Evolutionary conservation across 495 filamentous ascomycete genomes (phyloP).

Genomic region (Podospora sp.): DNA sequence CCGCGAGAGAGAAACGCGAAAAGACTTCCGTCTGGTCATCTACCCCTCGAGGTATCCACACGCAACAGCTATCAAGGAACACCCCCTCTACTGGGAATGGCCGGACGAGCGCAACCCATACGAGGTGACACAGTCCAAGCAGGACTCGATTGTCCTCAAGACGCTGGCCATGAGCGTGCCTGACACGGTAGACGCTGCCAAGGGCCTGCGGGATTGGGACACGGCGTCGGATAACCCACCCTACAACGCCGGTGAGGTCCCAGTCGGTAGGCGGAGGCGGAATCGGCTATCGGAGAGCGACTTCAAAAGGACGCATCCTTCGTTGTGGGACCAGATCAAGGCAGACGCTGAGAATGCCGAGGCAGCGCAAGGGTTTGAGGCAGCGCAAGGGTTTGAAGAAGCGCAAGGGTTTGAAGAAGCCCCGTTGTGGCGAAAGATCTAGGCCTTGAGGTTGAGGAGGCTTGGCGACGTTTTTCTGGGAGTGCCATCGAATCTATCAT

Average conservation of each 20-base stretch:
- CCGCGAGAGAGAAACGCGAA: constrained; percentile 5
- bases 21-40: constrained; percentile 44
- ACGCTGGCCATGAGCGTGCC: constrained; percentile 42
- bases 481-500: too few relatives aligned
- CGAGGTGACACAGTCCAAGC: background rate
- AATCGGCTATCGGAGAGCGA: too few relatives aligned
- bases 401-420: too few relatives aligned
- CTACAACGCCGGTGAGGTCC: background rate
- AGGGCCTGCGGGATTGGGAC: constrained; percentile 50
- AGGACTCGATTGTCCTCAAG: constrained; percentile 24
- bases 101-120: constrained; percentile 21
- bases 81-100: constrained; percentile 50
- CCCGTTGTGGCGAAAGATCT: too few relatives aligned
- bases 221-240: background rate
- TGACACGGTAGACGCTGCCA: constrained; percentile 31
- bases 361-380: too few relatives aligned
- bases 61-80: constrained; percentile 33
- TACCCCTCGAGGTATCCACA: constrained; percentile 42
- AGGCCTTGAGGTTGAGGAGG: too few relatives aligned
- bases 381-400: too few relatives aligned
- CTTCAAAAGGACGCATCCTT: too few relatives aligned
- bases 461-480: too few relatives aligned
- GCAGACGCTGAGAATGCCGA: too few relatives aligned
- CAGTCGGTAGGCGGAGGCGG: too few relatives aligned
- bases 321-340: too few relatives aligned